Percentiles rank a stretch among this genome's conserved stretches.
phyloP scores from a whole-genome alignment of 371 early-diverging fungal species.

The Actinomortierella wolfii region DNA sequence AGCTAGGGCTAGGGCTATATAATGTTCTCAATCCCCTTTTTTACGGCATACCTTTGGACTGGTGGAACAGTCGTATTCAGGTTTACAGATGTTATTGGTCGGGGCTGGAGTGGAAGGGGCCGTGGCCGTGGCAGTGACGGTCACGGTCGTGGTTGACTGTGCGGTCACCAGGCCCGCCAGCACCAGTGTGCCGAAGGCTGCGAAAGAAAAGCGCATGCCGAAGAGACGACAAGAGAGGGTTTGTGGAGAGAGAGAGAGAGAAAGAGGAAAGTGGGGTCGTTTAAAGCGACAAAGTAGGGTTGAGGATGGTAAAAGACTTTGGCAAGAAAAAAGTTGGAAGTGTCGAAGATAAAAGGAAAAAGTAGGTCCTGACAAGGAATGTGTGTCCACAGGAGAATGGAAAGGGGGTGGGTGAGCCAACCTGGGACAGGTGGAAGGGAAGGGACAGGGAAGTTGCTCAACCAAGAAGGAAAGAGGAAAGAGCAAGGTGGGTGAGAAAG shows the following conservation, averaged over 20 bases:
- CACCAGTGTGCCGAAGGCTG: too few species aligned
- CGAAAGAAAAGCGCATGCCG: too few species aligned
- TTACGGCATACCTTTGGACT: slow-evolving; percentile 37
- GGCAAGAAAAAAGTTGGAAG: neutral
- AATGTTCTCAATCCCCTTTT: too few species aligned
- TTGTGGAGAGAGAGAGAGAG: neutral
- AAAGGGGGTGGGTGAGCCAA: neutral
- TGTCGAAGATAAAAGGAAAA: neutral
- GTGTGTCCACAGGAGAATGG: neutral
- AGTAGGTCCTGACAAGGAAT: too few species aligned
- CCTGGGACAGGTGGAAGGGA: neutral
- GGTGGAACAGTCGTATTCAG: slow-evolving; percentile 33
- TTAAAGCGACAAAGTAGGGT: too few species aligned
- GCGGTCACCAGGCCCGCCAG: too few species aligned
- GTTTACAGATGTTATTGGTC: slow-evolving; percentile 6
- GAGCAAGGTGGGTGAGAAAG: neutral
- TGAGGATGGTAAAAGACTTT: neutral
- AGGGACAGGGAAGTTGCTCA: neutral
- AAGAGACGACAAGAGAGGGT: neutral
- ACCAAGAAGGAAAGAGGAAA: neutral
- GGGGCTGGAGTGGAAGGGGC: slow-evolving; percentile 6
- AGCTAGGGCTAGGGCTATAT: too few species aligned
- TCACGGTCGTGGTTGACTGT: slow-evolving; percentile 1
- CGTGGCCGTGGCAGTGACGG: slow-evolving; percentile 7
- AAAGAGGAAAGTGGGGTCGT: neutral